phyloP scores from a whole-genome alignment of 257 asterid genomes.

The Ligustrum vulgare region DNA sequence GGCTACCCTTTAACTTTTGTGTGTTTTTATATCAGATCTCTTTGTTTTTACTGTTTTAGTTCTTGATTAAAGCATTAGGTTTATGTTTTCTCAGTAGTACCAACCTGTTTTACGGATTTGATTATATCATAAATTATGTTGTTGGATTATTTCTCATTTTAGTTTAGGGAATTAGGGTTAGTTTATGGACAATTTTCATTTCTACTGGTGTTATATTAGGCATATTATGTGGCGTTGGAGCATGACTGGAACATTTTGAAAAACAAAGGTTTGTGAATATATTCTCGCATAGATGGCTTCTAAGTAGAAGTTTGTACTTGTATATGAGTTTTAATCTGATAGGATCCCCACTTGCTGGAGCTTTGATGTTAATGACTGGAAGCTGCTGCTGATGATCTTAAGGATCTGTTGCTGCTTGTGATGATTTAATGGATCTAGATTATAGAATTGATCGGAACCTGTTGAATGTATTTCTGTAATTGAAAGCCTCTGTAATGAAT shows the following conservation, averaged over 20 bases:
- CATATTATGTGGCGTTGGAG: neutral
- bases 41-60: conserved; percentile 5
- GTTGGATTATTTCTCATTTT: neutral
- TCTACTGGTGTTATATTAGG: neutral
- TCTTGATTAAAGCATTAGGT: conserved; percentile 18
- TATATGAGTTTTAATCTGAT: neutral
- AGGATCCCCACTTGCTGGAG: too few species aligned
- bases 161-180: neutral
- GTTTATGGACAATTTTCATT: neutral
- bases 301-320: neutral
- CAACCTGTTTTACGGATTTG: conserved; percentile 17
- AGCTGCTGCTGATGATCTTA: too few species aligned
- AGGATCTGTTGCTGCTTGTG: too few species aligned
- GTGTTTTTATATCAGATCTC: neutral
- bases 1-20: neutral
- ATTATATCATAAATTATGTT: neutral
- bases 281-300: neutral
- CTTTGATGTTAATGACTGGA: too few species aligned
- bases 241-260: neutral
- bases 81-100: neutral
- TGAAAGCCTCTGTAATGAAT: too few species aligned
- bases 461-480: too few species aligned
- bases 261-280: neutral
- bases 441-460: too few species aligned
- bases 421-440: too few species aligned